Conservation (phyloP, 2,329 filamentous ascomycete genomes). For the Fusarium domesticum region DNA sequence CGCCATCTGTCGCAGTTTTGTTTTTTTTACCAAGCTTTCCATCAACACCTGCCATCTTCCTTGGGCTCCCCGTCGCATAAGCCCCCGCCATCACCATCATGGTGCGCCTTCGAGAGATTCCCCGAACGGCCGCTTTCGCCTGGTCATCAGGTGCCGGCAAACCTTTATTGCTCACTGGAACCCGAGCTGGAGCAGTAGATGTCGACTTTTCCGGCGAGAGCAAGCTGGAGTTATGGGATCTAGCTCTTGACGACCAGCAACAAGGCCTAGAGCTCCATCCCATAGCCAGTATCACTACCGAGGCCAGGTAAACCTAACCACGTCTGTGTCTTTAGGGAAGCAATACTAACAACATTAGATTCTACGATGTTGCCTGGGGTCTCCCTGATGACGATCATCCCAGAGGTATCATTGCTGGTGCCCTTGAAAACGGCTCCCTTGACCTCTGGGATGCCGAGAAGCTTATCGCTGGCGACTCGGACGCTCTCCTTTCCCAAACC, state of each 20-base stretch:
- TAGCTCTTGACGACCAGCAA: conserved; percentile 73
- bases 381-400: conserved; percentile 74
- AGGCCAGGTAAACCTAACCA: conserved; percentile 67
- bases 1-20: conserved; percentile 19
- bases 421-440: conserved; percentile 88
- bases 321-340: conserved; percentile 7
- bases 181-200: conserved; percentile 89
- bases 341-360: conserved; percentile 52
- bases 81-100: conserved; percentile 52
- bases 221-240: conserved; percentile 93
- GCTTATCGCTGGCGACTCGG: conserved; percentile 55
- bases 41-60: conserved; percentile 18
- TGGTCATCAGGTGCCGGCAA: conserved; percentile 82
- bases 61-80: conserved; percentile 26
- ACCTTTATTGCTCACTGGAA: conserved; percentile 88
- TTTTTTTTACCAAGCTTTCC: conserved; percentile 15
- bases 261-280: conserved; percentile 82
- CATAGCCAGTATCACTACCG: conserved; percentile 76
- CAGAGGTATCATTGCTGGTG: conserved; percentile 88
- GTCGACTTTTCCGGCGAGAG: conserved; percentile 98
- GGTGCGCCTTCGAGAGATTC: conserved; percentile 95
- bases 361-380: conserved; percentile 96
- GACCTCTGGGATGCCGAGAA: conserved; percentile 88
- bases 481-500: conserved; percentile 81
- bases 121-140: conserved; percentile 93